Base-by-base conservation (phyloP, 805 yeast species). In the Saccharomycopsis sp. region DNA sequence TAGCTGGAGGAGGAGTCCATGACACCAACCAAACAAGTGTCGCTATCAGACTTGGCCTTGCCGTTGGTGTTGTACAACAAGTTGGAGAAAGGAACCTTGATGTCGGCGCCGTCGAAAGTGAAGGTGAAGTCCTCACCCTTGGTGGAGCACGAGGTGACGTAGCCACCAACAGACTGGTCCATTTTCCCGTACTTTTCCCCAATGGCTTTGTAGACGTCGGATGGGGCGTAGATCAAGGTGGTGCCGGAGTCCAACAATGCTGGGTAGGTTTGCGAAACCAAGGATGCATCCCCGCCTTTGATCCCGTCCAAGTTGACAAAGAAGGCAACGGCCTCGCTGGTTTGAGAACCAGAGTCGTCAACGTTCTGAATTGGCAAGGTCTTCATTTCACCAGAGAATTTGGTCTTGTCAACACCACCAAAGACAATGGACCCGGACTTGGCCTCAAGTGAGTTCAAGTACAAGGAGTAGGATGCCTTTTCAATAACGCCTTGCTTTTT, bases 371-470 rank as follows among this genome's bases (percentile, higher is more conserved):
- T 35, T 6, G 29, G 30, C 16, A 72, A 53, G 16, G 65, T 50
- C 18, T 54, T 50, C 19, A 72, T 56, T 21, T 52, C 49, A 18
- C 78, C 79, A 1, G 54, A 25, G 53, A 65, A 73, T 53, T 68
- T 70, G 41, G 67, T 58, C 32, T 63, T 66, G 50, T 75, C 79
- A 25, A 73, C 63, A 22, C 72, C 80, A 17, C 80, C 80, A 57
- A 75, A 75, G 38, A 74, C 55, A 29, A 74, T 56, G 10, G 64
- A 49, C 1, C 69, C 71, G 9, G 48, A 10, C 12, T 38, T 31
- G 16, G 50, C 44, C 2, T 45, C 42, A 2, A 50, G 38, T n/a
- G 58, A 56, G 46, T 65, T 61, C 50, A 71, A 59, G 58, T 63
- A 71, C 42, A 72, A 57, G 19, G 76, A 70, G 56, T 68, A 72